Conservation (phyloP, 345 rosid genomes). For the Lepidium didymum region DNA sequence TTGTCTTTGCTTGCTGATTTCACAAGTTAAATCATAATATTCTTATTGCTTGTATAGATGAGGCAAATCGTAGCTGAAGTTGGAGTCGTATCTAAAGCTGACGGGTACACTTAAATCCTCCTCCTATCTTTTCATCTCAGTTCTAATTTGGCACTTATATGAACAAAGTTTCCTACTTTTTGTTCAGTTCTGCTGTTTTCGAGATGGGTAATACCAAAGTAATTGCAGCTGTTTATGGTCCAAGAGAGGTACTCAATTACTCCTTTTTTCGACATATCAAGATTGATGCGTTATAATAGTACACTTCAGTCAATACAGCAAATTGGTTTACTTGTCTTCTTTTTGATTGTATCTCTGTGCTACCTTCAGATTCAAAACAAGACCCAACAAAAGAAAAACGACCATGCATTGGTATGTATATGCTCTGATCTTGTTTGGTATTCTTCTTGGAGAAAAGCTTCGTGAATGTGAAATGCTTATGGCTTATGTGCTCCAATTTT, state of each 20-base stretch:
- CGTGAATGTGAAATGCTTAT: not conserved
- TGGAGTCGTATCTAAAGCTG: conserved; percentile 69
- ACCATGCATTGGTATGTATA: conserved; percentile 58
- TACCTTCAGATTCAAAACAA: conserved; percentile 59
- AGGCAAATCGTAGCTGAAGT: conserved; percentile 86
- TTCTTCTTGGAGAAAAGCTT: not conserved
- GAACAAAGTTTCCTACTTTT: not conserved
- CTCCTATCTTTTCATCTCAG: not conserved
- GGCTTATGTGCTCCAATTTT: not conserved
- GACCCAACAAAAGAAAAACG: conserved; percentile 59
- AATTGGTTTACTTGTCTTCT: not conserved
- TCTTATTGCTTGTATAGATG: conserved; percentile 43
- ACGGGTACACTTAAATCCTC: conserved; percentile 42
- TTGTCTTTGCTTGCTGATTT: not conserved
- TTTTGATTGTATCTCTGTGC: not conserved
- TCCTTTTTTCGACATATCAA: not conserved
- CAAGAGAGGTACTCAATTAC: conserved; percentile 60
- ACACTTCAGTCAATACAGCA: not conserved
- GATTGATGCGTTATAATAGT: not conserved
- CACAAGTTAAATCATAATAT: not conserved
- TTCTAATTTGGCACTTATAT: not conserved
- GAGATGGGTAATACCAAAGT: conserved; percentile 98
- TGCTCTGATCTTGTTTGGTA: not conserved
- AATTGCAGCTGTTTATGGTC: conserved; percentile 94
- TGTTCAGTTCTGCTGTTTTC: conserved; percentile 68